Percentiles rank a stretch among this genome's conserved stretches.
Evolutionary conservation across 345 rosid species (phyloP).

Genomic region (Populus pruinosa): DNA sequence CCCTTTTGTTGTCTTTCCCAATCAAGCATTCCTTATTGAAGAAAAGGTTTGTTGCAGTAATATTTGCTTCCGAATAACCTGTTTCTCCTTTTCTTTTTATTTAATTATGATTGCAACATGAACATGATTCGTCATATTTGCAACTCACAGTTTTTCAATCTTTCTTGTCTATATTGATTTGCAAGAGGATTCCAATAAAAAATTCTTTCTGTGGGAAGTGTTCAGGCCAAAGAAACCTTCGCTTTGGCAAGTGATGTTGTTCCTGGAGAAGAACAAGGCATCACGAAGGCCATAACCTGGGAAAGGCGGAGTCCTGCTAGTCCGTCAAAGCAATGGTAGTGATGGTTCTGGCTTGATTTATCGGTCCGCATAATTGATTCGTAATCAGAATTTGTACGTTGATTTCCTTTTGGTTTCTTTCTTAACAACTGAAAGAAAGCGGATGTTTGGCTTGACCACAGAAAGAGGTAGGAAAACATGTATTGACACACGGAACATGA

Average conservation of each 20-base stretch:
- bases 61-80: no score
- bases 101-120: no score
- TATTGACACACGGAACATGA: neutral
- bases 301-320: conserved; percentile 5
- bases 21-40: no score
- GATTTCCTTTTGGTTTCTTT: neutral
- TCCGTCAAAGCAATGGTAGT: conserved; percentile 4
- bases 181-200: conserved; percentile 46
- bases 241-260: neutral
- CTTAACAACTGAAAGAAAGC: neutral
- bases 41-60: no score
- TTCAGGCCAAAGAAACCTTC: conserved; percentile 40
- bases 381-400: neutral
- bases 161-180: neutral
- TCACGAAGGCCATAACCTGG: neutral
- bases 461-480: neutral
- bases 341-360: neutral
- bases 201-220: conserved; percentile 67
- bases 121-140: neutral
- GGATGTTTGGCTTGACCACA: neutral
- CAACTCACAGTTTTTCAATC: neutral
- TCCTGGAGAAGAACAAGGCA: neutral
- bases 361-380: neutral
- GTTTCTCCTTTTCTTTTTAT: no score
- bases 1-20: no score